Base-by-base conservation (phyloP, 257 asterid species). In the Penstemon newberryi region DNA sequence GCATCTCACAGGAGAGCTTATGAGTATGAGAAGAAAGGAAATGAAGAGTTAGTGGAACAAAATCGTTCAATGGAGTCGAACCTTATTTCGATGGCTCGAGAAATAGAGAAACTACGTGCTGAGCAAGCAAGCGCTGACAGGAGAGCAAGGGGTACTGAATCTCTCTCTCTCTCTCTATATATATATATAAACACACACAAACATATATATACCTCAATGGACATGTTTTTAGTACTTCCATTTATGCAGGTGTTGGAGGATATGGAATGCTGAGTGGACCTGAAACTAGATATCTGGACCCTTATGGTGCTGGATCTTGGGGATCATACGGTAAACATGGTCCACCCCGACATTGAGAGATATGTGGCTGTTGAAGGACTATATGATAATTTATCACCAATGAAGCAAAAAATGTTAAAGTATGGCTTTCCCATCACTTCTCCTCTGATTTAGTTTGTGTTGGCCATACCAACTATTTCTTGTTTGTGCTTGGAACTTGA, bases 21-120 rank as follows among this genome's bases (percentile, higher is more conserved):
- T 19, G 97, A 88, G 58, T 83, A 78, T 74, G 97, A 90, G 87
- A 90, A 90, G 83, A 86, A 90, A 77, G 84, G 85, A 63, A 90
- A 87, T 46, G 88, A 81, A 64, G 96, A 85, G 68, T 67, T 88
- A 70, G 76, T 77, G 61, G 96, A 85, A 67, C 95, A 88, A 77
- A 93, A 87, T 75, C 82, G 81, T 56, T 68, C 85, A 7, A 70
- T 92, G 93, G 94, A 88, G 85, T 83, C 80, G 51, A 87, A 88
- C 81, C 88, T 93, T 36, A 71, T 89, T 63, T 81, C 90, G 36
- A 84, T 87, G 97, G 95, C 99, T 75, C 93, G 95, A 61, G 97
- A 94, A 76, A 79, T 89, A 40, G 99, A 94, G 79, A 84, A 82
- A 76, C 79, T 94, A 60, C 91, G 88, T 6, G 94, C 95, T 61